phyloP scores from a whole-genome alignment of 2,329 filamentous ascomycete genomes.

The Davidsoniella neocaledoniae region DNA sequence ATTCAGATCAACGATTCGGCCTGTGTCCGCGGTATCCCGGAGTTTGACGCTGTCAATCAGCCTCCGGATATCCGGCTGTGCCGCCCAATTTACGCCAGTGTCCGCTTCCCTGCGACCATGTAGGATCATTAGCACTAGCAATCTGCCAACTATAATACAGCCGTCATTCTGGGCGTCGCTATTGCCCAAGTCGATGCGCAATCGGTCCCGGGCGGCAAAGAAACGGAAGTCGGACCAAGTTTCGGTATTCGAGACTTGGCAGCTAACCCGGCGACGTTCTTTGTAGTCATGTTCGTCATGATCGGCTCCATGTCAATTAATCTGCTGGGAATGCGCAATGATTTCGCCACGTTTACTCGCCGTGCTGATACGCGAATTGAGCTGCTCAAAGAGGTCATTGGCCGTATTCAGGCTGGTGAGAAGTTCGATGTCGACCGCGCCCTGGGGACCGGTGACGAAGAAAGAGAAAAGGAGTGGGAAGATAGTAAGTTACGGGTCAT shows the following conservation, averaged over 20 bases:
- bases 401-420: slow-evolving; percentile 52
- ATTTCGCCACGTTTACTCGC: slow-evolving; percentile 54
- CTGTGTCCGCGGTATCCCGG: neutral
- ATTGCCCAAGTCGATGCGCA: slow-evolving; percentile 48
- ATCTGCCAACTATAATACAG: slow-evolving; percentile 35
- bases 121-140: slow-evolving; percentile 17
- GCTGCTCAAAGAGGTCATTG: slow-evolving; percentile 57
- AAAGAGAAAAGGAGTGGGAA: slow-evolving; percentile 73
- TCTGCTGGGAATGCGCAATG: slow-evolving; percentile 65
- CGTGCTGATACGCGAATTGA: slow-evolving; percentile 65
- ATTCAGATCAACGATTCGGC: neutral
- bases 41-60: neutral
- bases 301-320: slow-evolving; percentile 95
- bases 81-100: neutral
- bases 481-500: slow-evolving; percentile 38
- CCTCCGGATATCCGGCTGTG: too few species aligned
- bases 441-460: slow-evolving; percentile 60
- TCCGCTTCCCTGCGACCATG: neutral
- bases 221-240: slow-evolving; percentile 16
- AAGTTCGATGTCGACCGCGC: slow-evolving; percentile 71
- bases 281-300: slow-evolving; percentile 64
- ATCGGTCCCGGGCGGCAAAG: neutral
- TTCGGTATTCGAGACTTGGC: slow-evolving; percentile 13
- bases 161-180: slow-evolving; percentile 52
- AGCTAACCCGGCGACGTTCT: slow-evolving; percentile 63